These are phyloP conservation scores for Aspergillus heteromorphus DNA, from an alignment of 495 filamentous ascomycete genomes.

Conservation along the genomic window DNA sequence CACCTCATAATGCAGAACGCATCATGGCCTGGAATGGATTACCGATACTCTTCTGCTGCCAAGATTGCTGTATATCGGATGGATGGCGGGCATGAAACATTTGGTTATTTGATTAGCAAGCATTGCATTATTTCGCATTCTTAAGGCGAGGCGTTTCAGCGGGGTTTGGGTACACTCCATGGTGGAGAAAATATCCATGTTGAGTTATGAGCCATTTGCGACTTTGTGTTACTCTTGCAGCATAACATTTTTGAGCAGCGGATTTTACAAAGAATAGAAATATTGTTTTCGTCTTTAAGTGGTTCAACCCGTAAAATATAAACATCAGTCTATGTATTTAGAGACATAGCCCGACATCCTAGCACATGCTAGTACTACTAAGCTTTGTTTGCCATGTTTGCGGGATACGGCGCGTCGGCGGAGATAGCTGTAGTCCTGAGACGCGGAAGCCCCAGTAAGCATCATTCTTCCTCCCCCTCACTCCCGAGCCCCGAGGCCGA, in stretches of 20 bases:
- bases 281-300: not conserved
- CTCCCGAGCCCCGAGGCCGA: too few species aligned
- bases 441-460: not conserved
- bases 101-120: conserved; percentile 4
- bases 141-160: conserved; percentile 8
- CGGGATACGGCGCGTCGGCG: not conserved
- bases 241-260: not conserved
- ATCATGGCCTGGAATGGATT: conserved; percentile 29
- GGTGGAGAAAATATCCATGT: conserved; percentile 1
- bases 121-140: conserved; percentile 1
- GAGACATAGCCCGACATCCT: not conserved
- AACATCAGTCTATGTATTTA: too few species aligned
- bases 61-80: conserved; percentile 22
- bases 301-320: not conserved
- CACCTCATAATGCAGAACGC: conserved; percentile 30
- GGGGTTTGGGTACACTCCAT: not conserved
- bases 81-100: conserved; percentile 34
- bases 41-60: conserved; percentile 35
- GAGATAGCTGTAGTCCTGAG: not conserved
- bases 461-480: too few species aligned
- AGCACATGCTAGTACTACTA: too few species aligned
- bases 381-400: not conserved
- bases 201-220: not conserved
- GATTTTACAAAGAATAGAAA: not conserved
- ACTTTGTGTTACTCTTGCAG: not conserved